Base-by-base conservation (phyloP, 192 early-diverging fungal species). In the Gonapodya prolifera region DNA sequence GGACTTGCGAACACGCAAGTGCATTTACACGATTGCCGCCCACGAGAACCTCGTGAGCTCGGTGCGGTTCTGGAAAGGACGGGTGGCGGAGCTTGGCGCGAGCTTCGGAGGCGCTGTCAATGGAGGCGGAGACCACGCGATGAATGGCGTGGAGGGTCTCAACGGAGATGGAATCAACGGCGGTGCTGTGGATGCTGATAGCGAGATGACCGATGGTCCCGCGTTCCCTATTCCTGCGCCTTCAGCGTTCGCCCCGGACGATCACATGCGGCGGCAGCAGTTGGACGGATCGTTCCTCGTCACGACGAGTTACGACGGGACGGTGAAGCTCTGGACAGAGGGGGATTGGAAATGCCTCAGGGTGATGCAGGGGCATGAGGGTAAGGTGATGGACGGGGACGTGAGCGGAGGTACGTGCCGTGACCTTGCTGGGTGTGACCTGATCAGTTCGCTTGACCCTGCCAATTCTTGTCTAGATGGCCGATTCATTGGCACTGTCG, bases 311-410 rank as follows among this genome's bases (percentile, higher is more conserved):
- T 97, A 94, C 81, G 97, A 99, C 78, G 94, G 95, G 0, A 89
- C 93, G 2, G 87, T 95, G 70, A 99, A 95, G 80, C 81, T 99
- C 1, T 99, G 94, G 93, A 91, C 91, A 31, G 91, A 90, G 18
- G 97, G 96, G 36, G 96, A 98, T 81, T 99, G 90, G 87, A 95
- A 94, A 81, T 87, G 94, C 70, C 83, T 97, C 76, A 95, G 93
- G 79, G 91, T 89, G 35, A 84, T 99, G 73, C 86, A 90, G 23
- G 96, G 96, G 0, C 89, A 97, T 76, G 92, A 94, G 69, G 92
- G 93, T 75, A 96, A 94, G 80, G 93, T 99, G 0, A 94, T 94
- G 87, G 85, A 91, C 70, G 83, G 95, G 17, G 97, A 99, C 83
- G 84, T 98, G 31, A 90, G 91, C 70, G 35, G 36, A 83, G 84